phyloP scores from a whole-genome alignment of 1,284 basidiomycete species.

The Sparassis latifolia region DNA sequence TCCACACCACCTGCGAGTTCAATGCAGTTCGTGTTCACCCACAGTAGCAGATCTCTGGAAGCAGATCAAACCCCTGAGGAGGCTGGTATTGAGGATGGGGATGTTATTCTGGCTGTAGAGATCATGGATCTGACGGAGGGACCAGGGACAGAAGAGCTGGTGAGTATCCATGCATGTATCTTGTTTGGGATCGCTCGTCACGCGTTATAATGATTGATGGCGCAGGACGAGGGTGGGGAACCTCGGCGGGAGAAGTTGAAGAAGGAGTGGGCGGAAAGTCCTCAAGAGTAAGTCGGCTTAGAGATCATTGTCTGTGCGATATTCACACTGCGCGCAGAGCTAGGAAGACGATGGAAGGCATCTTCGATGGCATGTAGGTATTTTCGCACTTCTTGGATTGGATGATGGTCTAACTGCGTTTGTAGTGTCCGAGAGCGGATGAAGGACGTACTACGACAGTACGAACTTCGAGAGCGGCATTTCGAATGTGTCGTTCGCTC shows the following conservation, averaged over 20 bases:
- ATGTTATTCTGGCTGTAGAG: constrained; percentile 80
- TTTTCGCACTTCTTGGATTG: neutral
- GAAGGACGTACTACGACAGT: constrained; percentile 77
- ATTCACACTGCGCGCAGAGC: constrained; percentile 39
- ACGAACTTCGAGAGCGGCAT: constrained; percentile 79
- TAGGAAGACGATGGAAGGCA: constrained; percentile 64
- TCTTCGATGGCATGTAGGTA: constrained; percentile 74
- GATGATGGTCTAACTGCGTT: neutral
- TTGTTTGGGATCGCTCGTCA: neutral
- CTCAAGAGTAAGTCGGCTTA: constrained; percentile 50
- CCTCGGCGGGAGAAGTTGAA: constrained; percentile 57
- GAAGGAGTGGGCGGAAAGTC: constrained; percentile 73
- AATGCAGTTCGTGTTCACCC: constrained; percentile 73
- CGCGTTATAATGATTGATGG: neutral
- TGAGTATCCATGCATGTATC: constrained; percentile 28
- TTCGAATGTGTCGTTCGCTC: constrained; percentile 84
- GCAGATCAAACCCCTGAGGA: constrained; percentile 79
- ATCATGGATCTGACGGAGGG: constrained; percentile 79
- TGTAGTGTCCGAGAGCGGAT: constrained; percentile 70
- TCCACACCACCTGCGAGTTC: constrained; percentile 22
- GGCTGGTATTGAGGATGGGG: constrained; percentile 74
- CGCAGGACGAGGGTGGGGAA: constrained; percentile 56
- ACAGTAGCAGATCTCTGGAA: constrained; percentile 67
- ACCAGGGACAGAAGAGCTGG: constrained; percentile 52
- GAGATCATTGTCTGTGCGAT: neutral